Conservation (phyloP, 768 basidiomycete species). For the Crucibulum laeve region DNA sequence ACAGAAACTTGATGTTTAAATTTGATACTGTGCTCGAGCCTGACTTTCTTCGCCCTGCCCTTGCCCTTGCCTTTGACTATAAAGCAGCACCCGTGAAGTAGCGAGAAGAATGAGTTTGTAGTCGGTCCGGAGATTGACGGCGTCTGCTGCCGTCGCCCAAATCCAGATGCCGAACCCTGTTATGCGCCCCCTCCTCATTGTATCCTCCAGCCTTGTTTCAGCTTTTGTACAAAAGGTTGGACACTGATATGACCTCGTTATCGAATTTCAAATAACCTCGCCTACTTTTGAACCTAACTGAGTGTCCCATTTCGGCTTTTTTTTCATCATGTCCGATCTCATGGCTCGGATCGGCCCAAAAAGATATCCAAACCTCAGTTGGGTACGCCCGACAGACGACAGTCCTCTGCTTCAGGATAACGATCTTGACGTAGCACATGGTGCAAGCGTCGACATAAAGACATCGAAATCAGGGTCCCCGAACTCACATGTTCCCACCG, state of each 20-base stretch:
- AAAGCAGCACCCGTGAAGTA: no score
- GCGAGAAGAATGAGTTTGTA: no score
- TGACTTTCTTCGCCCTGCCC: no score
- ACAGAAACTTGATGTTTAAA: no score
- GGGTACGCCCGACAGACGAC: conserved; percentile 15
- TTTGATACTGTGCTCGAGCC: no score
- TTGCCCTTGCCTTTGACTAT: no score
- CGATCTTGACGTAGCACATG: no score
- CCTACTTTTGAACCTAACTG: not conserved
- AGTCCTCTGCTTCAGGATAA: not conserved
- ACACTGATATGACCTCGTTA: not conserved
- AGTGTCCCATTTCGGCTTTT: not conserved
- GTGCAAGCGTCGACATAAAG: no score
- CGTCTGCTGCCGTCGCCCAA: no score
- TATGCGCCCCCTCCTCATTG: not conserved
- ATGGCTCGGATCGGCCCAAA: conserved; percentile 14
- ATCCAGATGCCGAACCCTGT: no score
- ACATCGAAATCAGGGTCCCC: no score
- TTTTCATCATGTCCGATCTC: conserved; percentile 13
- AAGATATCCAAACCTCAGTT: conserved; percentile 11
- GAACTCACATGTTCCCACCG: not conserved
- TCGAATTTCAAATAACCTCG: not conserved
- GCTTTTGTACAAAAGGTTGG: not conserved
- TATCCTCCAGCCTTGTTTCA: not conserved
- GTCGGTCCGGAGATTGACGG: no score